A percentile compares a stretch with the other conserved stretches of the same genome.
These are phyloP conservation scores for Amphibolis antarctica DNA, from an alignment of 106 monocot genomes.

Conservation along the genomic window DNA sequence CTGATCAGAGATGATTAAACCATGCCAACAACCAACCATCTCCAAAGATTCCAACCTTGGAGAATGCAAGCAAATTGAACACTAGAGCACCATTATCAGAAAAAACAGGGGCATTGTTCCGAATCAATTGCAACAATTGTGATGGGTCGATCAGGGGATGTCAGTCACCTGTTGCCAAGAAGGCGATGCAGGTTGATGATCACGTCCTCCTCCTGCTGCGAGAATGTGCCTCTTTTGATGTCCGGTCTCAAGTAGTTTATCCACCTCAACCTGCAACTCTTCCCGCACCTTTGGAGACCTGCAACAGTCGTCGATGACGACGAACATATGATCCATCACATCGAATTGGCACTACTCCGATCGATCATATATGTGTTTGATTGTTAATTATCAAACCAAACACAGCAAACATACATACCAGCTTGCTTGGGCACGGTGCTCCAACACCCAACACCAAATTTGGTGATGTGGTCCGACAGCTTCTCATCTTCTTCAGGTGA, in stretches of 20 bases:
- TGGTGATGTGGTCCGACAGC: constrained; percentile 5
- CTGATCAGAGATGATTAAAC: no score
- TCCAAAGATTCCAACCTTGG: not conserved
- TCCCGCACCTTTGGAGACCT: constrained; percentile 7
- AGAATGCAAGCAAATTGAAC: not conserved
- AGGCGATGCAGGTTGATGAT: not conserved
- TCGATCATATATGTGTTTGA: not conserved
- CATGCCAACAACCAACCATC: no score
- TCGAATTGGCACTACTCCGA: not conserved
- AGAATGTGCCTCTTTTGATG: constrained; percentile 4
- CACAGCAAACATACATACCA: not conserved
- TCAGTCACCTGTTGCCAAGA: constrained; percentile 3
- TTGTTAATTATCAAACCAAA: not conserved
- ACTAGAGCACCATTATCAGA: not conserved
- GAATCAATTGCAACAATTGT: not conserved
- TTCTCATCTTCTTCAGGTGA: constrained; percentile 10
- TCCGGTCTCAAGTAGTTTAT: constrained; percentile 7
- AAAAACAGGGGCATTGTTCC: no score
- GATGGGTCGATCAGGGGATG: not conserved
- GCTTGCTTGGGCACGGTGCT: constrained; percentile 5
- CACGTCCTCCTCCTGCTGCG: not conserved
- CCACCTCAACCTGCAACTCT: constrained; percentile 9
- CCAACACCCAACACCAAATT: constrained; percentile 7
- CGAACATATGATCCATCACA: not conserved
- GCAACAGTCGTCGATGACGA: no score